Evolutionary conservation across 805 yeast species (phyloP), one percentile per base, ranked within the genome.

Genomic region (Candida koratica): DNA sequence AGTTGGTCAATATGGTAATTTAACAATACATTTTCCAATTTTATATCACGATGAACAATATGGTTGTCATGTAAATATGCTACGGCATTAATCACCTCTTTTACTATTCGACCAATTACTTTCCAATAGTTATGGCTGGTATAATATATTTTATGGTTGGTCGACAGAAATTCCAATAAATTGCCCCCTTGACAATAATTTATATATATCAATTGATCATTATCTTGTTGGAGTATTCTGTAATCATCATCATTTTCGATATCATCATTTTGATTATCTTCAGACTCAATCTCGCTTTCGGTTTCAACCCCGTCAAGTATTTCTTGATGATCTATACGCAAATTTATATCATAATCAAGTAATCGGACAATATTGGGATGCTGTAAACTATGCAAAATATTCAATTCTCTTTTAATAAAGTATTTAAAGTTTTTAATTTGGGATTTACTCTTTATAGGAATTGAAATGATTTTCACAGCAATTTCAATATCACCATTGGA

Each of bases 31-130:
- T 88, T 93, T 50, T 93, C 98, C 29, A 90, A 67, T 61, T 93
- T 93, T 47, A 93, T 73, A 53, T 93, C 98, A 41, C 97, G 77
- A 59, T 93, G 98, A 6, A 89, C 85, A 17, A 89, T 75, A 41
- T 73, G 59, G 38, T 73, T 61, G 4, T 55, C 49, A 56, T 93
- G 98, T 36, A 90, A 61, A 52, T 83, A 87, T 16, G 69, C 64
- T 3, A 88, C 78, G 0, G 95, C 90, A 8, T 71, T 55, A 3
- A 78, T 73, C 2, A 85, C 50, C 56, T 93, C 96, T 6, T 81
- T 72, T 44, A 84, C 82, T 0, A 88, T 62, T 17, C 85, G 67
- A 38, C 77, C 67, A 2, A 84, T 62, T 6, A 82, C 61, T 28
- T 57, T 49, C 48, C 81, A 66, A 14, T 67, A 86, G 40, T 29